Base-by-base conservation (phyloP, 2,329 filamentous ascomycete genomes). In the Pseudophaeomoniella oleicola region DNA sequence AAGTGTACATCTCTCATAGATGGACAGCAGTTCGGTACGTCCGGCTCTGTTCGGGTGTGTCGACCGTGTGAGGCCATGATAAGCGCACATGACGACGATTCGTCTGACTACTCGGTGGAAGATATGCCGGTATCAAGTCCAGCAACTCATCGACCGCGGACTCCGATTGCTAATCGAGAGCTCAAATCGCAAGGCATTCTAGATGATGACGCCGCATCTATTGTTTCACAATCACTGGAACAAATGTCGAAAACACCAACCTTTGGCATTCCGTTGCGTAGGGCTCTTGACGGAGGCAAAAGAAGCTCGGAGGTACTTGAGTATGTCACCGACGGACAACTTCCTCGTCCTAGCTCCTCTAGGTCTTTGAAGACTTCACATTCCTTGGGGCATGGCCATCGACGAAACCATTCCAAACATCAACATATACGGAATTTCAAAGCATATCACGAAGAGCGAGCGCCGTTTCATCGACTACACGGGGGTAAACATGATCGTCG, bases 1-100 rank as follows among this genome's bases (percentile, higher is more conserved):
- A 93, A 92, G 56, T 98, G 90, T 59, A 98, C 88, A 0, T 81
- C 81, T 4, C 77, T 88, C n/a, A 84, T 96, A 16, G 74, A 85
- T 4, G 90, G 88, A 4, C 74, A 81, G 44, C 77, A 79, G 35
- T 96, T 98, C 54, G 87, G 85, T 12, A 85, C 94, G 35, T 74
- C 78, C 34, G 82, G 85, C 4, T 83, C 77, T 11, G 67, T 98
- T 30, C 73, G 88, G 40, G 84, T 98, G 10, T 98, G 90, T 62
- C 94, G 87, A 49, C 84, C 83, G 15, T 98, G 90, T 50, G 77
- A 96, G 46, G 75, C 76, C 37, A 86, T 96, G 51, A 92, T 98
- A 46, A 85, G 87, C 46, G 81, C 84, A 29, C 79, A 88, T 32
- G 81, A 92, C 42, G 86, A 94, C 50, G 82, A 83, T 45, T 92